Evolutionary conservation across 305 asterid genomes (phyloP), one percentile per base, ranked within the genome.

Genomic region (Fraxinus baroniana): DNA sequence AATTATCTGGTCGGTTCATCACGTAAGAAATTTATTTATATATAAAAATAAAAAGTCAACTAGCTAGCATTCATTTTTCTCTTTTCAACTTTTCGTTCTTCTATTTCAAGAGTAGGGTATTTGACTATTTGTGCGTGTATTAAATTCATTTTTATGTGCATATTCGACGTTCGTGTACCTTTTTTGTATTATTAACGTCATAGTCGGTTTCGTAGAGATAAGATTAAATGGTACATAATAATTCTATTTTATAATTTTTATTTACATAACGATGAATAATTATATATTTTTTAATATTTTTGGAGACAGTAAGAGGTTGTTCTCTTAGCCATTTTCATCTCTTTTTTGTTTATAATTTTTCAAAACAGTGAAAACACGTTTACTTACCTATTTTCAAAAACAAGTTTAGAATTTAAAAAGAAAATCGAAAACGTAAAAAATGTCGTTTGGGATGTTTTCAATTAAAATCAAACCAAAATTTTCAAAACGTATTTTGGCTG

Each of bases 1-100:
- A 78, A 20, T 64, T 64, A 3, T 24, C 73, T 10, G 7, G 85
- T 85, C 82, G 85, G 88, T 74, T 74, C 49, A 55, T 73, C 75
- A 84, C 64, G 77, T 78, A 26, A 4, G 13, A 80, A 28, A 62
- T 7, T 17, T 30, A 36, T 18, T 55, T 55, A 57, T 57, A 15
- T 18, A n/a, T 5, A 17, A 57, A 57, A 7, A 26, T 15, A 7
- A 2, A n/a, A 62, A 74, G 83, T 80, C 86, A 83, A 83, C 85
- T 77, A 10, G 41, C 8, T 36, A 6, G 39, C 6, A 36, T 36
- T 36, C 39, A 7, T 6, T 60, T 60, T 60, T 28, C 33, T 20
- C 62, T 22, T 22, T 72, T 72, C 24, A 30, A 13, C n/a, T 68
- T n/a, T 26, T 24, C 17, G 52, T 36, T 36, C 39, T 41, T 44